Evolutionary conservation across 2,329 filamentous ascomycete species (phyloP).

Genomic region (Xylaria sp.): DNA sequence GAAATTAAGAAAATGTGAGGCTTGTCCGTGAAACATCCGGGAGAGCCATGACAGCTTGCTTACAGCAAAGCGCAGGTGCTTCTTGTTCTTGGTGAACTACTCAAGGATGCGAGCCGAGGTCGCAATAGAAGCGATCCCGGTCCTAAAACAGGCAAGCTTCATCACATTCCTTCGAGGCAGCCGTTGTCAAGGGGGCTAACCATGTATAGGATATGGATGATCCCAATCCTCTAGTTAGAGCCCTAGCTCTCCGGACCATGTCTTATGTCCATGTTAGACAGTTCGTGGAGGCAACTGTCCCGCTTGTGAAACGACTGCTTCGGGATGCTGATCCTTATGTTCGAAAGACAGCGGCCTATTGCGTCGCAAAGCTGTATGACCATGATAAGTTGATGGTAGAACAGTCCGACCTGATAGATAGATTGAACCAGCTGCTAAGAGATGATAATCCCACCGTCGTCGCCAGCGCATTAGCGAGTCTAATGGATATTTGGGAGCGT

Average conservation of each 20-base stretch:
- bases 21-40: neutral
- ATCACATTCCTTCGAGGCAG: neutral
- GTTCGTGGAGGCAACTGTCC: constrained; percentile 90
- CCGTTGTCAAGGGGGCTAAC: constrained; percentile 33
- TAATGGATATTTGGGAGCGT: constrained; percentile 99
- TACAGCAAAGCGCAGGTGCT: constrained; percentile 74
- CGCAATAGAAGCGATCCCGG: constrained; percentile 90
- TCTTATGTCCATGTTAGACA: constrained; percentile 97
- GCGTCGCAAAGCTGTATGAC: constrained; percentile 97
- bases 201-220: constrained; percentile 85
- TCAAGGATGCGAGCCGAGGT: constrained; percentile 93
- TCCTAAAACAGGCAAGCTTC: constrained; percentile 76
- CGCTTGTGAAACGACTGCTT: constrained; percentile 83
- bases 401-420: constrained; percentile 88
- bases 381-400: constrained; percentile 93
- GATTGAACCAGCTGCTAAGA: constrained; percentile 86
- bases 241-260: constrained; percentile 91
- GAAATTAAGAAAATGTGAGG: constrained; percentile 99
- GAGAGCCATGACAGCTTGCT: constrained; percentile 19
- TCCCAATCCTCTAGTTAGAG: constrained; percentile 88
- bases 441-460: constrained; percentile 99
- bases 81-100: constrained; percentile 97
- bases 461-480: constrained; percentile 85
- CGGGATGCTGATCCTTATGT: constrained; percentile 93
- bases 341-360: constrained; percentile 95